Base-by-base conservation (phyloP, 2,329 filamentous ascomycete genomes). In the Arthrobotrys pseudoclavata region DNA sequence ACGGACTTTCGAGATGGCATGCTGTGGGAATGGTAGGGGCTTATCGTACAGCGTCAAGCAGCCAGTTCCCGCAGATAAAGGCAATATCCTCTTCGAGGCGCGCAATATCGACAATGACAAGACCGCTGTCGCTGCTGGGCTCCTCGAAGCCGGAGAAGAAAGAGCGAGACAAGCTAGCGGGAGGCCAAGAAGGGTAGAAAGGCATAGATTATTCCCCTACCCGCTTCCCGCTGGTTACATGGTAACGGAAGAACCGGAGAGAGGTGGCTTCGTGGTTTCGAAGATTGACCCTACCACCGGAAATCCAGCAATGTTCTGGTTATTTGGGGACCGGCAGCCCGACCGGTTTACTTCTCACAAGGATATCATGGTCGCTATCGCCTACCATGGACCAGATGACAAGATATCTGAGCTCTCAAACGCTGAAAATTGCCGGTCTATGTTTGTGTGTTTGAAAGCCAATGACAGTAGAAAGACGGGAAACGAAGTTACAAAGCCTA, bases 301-400 rank as follows among this genome's bases (percentile, higher is more conserved):
- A 6, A 69, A 50, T 7, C 29, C 78, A 12, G 70, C 79, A 15
- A 69, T 40, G 40, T 63, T 69, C 4, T 81, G 81, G 81, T 74
- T 81, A 40, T 69, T 82, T 57, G 81, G 80, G 13, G 79, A 80
- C 62, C 79, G 80, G 18, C 75, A 69, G 31, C 80, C 80, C 7
- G 80, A 82, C 48, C 72, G 81, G 5, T 80, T 82, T 55, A 80
- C 79, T 57, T 80, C 80, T 1, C 78, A 79, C 61, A 81, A 79
- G 20, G 79, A 81, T 63, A 79, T 81, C 29, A 63, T 81, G 53
- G 81, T 82, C 31, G 80, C 79, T 1, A 77, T 81, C 37, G 79
- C 80, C 20, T 79, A 75, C 52, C 74, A 79, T 29, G 76, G 79
- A 5, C 69, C 77, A 10, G 71, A 78, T n/a, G 76, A 70, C n/a